Evolutionary conservation across 306 rosid genomes (phyloP).

Genomic region (Inga oerstediana): DNA sequence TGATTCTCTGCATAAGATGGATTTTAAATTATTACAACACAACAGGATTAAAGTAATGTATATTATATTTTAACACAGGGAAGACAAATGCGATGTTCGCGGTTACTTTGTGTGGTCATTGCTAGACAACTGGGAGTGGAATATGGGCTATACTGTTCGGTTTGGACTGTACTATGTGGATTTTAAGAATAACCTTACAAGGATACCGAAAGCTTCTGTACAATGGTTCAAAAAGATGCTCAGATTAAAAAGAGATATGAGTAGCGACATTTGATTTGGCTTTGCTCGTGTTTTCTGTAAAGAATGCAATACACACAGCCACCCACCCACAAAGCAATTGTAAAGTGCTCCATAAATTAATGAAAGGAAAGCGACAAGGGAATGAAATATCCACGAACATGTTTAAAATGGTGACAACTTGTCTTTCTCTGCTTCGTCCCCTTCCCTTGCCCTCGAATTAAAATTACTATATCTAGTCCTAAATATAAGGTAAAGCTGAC

Average conservation of each 20-base stretch:
- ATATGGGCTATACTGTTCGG: constrained; percentile 80
- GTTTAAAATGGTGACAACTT: constrained; percentile 4
- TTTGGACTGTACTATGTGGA: constrained; percentile 91
- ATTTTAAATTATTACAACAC: constrained; percentile 29
- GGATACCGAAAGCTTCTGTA: constrained; percentile 83
- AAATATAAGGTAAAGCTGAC: no score
- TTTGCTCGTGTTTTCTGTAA: neutral
- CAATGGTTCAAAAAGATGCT: constrained; percentile 78
- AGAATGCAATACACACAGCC: neutral
- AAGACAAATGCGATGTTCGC: constrained; percentile 70
- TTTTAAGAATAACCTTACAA: constrained; percentile 80
- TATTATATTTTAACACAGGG: constrained; percentile 46
- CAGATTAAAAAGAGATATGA: constrained; percentile 37
- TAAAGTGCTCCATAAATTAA: constrained; percentile 20
- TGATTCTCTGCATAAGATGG: neutral
- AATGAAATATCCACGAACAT: neutral
- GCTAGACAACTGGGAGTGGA: constrained; percentile 99
- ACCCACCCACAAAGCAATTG: constrained; percentile 19
- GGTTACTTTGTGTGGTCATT: constrained; percentile 96
- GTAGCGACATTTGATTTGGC: constrained; percentile 36
- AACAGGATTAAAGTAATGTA: constrained; percentile 12
- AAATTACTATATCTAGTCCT: neutral
- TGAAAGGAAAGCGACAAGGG: constrained; percentile 12
- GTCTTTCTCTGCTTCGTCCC: neutral
- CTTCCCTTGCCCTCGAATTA: neutral